Percentiles rank a stretch among this genome's conserved stretches.
These are phyloP conservation scores for Rhizopus stolonifer DNA, from an alignment of 371 early-diverging fungal genomes.

Conservation along the genomic window DNA sequence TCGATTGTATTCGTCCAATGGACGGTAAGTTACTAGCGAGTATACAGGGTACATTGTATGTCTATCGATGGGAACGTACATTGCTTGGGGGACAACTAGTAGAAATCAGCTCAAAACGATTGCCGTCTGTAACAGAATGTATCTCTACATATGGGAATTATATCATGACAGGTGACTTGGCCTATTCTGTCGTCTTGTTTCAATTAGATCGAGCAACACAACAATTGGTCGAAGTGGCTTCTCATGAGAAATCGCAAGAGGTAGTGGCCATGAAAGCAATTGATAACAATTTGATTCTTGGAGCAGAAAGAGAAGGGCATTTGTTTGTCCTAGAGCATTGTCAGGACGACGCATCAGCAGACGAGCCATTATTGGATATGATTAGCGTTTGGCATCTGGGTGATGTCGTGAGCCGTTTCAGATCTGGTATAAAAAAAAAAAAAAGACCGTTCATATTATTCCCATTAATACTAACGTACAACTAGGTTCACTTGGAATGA, in stretches of 20 bases:
- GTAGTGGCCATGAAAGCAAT: slow-evolving; percentile 64
- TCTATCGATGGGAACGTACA: slow-evolving; percentile 38
- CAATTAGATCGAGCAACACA: slow-evolving; percentile 53
- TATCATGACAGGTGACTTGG: slow-evolving; percentile 35
- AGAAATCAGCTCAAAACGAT: slow-evolving; percentile 19
- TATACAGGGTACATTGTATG: slow-evolving; percentile 44
- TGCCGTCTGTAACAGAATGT: slow-evolving; percentile 33
- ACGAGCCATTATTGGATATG: slow-evolving; percentile 59
- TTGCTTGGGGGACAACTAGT: slow-evolving; percentile 28
- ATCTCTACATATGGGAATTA: slow-evolving; percentile 26
- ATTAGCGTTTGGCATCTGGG: slow-evolving; percentile 82
- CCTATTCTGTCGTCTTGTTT: slow-evolving; percentile 33
- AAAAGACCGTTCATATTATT: too few species aligned
- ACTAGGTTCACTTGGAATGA: slow-evolving; percentile 73
- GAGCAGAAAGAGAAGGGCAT: slow-evolving; percentile 63
- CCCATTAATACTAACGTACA: too few species aligned
- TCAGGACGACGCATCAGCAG: slow-evolving; percentile 41
- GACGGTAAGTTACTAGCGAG: slow-evolving; percentile 56
- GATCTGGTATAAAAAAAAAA: too few species aligned
- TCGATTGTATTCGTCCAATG: slow-evolving; percentile 48
- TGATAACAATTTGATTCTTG: slow-evolving; percentile 62
- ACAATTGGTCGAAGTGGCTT: slow-evolving; percentile 64
- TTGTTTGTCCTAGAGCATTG: slow-evolving; percentile 62
- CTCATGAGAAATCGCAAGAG: slow-evolving; percentile 66
- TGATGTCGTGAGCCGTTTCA: slow-evolving; percentile 78